phyloP scores from a whole-genome alignment of 2,329 filamentous ascomycete genomes.

The Fusarium sp. region DNA sequence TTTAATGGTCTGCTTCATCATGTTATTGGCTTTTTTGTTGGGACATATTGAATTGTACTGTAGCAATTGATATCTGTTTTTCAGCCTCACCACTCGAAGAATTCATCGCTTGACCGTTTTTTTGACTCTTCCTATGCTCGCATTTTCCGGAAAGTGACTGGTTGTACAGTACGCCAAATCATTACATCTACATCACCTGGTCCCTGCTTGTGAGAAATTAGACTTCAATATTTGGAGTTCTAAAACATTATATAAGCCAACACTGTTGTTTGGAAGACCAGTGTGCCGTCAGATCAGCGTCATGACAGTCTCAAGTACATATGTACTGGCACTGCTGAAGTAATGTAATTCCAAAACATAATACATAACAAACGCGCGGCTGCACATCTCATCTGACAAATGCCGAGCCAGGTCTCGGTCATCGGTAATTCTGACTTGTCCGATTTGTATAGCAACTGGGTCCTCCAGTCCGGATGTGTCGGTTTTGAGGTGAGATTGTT shows the following conservation, averaged over 20 bases:
- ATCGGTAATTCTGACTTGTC: conserved; percentile 19
- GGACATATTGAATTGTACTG: neutral
- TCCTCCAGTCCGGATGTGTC: conserved; percentile 20
- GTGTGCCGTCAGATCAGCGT: neutral
- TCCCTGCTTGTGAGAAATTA: neutral
- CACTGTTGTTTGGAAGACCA: neutral
- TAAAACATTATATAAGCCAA: neutral
- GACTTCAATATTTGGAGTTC: neutral
- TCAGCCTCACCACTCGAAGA: neutral
- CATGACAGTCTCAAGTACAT: neutral
- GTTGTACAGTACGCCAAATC: neutral
- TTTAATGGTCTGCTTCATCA: conserved; percentile 21
- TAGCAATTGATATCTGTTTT: neutral
- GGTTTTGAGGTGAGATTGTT: neutral
- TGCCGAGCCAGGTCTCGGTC: conserved; percentile 19
- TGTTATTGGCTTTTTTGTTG: conserved; percentile 22
- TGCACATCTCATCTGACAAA: conserved; percentile 22
- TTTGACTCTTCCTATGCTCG: neutral
- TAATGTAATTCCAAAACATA: conserved; percentile 4
- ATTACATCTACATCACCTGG: neutral
- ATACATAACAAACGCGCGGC: conserved; percentile 30
- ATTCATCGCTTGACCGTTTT: neutral
- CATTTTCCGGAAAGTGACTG: neutral
- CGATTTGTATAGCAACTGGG: neutral
- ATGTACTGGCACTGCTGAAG: neutral